Evolutionary conservation across 352 stramenopile genomes (phyloP).

Genomic region (Phytophthora pistaciae): DNA sequence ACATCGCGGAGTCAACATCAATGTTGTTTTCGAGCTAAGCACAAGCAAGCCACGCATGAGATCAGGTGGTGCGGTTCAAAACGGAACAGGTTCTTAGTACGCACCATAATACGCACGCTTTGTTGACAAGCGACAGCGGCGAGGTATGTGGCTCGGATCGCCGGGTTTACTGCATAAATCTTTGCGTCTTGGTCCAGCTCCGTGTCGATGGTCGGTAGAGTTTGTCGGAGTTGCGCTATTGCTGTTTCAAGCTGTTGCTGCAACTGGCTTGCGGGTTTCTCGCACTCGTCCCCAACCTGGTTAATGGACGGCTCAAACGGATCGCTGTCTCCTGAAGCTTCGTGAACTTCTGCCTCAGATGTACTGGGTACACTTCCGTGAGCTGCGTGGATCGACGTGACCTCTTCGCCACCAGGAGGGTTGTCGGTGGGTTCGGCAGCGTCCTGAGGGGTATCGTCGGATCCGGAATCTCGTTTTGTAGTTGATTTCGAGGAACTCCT

Average conservation of each 20-base stretch:
- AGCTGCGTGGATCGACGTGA: slow-evolving; percentile 1
- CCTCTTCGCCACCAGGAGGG: background rate
- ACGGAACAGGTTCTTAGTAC: too few species aligned
- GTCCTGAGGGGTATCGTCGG: background rate
- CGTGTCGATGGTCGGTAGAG: slow-evolving; percentile 29
- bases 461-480: background rate
- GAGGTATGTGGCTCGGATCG: slow-evolving; percentile 49
- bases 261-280: slow-evolving; percentile 24
- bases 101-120: slow-evolving; percentile 25
- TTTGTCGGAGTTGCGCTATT: slow-evolving; percentile 30
- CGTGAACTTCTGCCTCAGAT: slow-evolving; percentile 2
- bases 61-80: background rate
- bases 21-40: slow-evolving; percentile 40
- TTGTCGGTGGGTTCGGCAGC: background rate
- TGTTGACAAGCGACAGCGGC: slow-evolving; percentile 50
- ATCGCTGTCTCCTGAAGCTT: background rate
- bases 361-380: slow-evolving; percentile 18
- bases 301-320: slow-evolving; percentile 4
- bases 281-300: slow-evolving; percentile 21
- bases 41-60: background rate
- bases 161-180: slow-evolving; percentile 15
- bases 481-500: slow-evolving; percentile 4
- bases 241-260: slow-evolving; percentile 36
- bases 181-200: background rate
- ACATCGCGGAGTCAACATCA: slow-evolving; percentile 34